Conservation (phyloP, 441 rosid species). For the Arabidopsis lyrata region DNA sequence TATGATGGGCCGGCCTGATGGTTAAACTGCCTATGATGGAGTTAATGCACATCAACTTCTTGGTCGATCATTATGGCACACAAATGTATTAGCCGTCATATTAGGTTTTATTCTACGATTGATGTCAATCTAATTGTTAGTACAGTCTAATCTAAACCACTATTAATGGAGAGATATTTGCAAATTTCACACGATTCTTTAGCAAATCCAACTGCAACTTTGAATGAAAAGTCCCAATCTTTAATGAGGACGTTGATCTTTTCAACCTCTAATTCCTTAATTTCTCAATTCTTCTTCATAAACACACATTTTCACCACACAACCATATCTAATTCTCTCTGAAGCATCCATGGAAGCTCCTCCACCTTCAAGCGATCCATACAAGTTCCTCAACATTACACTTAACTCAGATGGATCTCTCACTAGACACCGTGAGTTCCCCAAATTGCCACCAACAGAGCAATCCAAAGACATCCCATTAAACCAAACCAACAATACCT, state of each 20-base stretch:
- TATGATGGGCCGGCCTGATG: neutral
- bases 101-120: neutral
- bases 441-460: constrained; percentile 47
- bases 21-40: neutral
- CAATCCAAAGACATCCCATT: constrained; percentile 57
- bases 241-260: constrained; percentile 26
- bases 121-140: neutral
- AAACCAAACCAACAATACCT: constrained; percentile 55
- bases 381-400: constrained; percentile 53
- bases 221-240: constrained; percentile 7
- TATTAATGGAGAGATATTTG: constrained; percentile 31
- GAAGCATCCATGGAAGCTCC: constrained; percentile 48
- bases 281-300: constrained; percentile 18
- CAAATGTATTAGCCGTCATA: constrained; percentile 30
- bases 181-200: constrained; percentile 26
- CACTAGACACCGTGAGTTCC: constrained; percentile 49
- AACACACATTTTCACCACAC: constrained; percentile 25
- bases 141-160: constrained; percentile 31
- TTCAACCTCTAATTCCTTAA: constrained; percentile 24
- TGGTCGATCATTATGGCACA: constrained; percentile 16
- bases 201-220: constrained; percentile 31
- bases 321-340: neutral
- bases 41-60: constrained; percentile 25
- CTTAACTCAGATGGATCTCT: constrained; percentile 65
- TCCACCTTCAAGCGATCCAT: constrained; percentile 55